Evolutionary conservation across 805 yeast species (phyloP), one percentile per base, ranked within the genome.

Genomic region (Spathaspora hagerdaliae): DNA sequence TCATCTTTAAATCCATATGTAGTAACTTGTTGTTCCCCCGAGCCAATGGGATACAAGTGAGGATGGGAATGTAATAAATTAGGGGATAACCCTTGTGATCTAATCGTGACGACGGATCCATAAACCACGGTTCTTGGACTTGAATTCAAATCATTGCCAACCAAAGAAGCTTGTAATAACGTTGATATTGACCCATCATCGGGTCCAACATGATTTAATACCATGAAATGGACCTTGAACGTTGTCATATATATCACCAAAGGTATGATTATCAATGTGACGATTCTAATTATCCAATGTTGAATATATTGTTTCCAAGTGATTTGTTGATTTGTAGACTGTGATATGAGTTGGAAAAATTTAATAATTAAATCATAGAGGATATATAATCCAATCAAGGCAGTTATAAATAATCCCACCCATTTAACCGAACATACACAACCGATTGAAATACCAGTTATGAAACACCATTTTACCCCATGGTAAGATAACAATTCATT

Each of bases 141-240:
- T 24, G 76, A 62, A 31, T 72, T 74, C 43, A 92, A 75, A 13
- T 81, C 77, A 40, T 83, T 79, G 9, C 85, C 87, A 42, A 77
- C 76, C 51, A 94, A 71, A 48, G 92, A 87, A 8, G 92, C 91
- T 65, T 94, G 99, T 67, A 94, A 83, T 43, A 92, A 74, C 0
- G 97, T 83, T 13, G 94, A 83, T 70, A 94, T 87, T 43, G 94
- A 83, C 2, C 95, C 86, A 63, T 92, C 96, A 36, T 98, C 99
- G 0, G 96, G 82, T 14, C 99, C 99, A 1, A 95, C 78, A 56
- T 82, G 82, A 57, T 77, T 80, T 46, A 94, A 76, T 34, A 90
- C 69, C 14, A 75, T 57, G 56, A 94, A 94, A 63, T 94, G 99
- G 36, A 87, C 69, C 59, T 83, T 85, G 76, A 94, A 94, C 57